Base-by-base conservation (phyloP, 208 protist species). In the Herpetomonas muscarum region DNA sequence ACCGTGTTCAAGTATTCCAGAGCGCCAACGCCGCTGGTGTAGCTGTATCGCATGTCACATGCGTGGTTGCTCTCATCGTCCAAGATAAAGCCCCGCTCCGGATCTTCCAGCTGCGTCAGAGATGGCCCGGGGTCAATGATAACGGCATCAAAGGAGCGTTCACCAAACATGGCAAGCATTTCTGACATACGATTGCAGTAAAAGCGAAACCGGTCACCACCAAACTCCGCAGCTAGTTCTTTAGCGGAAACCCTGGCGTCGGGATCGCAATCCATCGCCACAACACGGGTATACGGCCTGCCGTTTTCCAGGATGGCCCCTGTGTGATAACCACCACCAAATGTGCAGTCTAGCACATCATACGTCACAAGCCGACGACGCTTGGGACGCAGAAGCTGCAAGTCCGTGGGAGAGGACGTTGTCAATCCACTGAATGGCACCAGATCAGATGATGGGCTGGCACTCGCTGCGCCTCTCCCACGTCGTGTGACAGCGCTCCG, bases 341-440 rank as follows among this genome's bases (percentile, higher is more conserved):
- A 81, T 0, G 88, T 92, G 66, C 88, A 95, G 56, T 95, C 88
- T 19, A 95, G 66, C 0, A 95, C 85, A 46, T 95, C 85, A 52
- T 90, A 95, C 13, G 75, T 70, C 2, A 92, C 72, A 7, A 92
- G 58, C 2, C 87, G 66, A 31, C 81, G 70, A 10, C 53, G 66
- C 56, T 80, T 83, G 6, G 45, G 26, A 21, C 55, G 21, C 4
- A 55, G 31, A 32, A 19, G 42, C n/a, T n/a, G n/a, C n/a, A 36
- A 15, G 10, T 50, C 7, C 26, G 21, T 15, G 26, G n/a, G 3
- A 28, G 19, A 50, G 13, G 5, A 34, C 13, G 32, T 50, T n/a
- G n/a, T n/a, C n/a, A n/a, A n/a, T n/a, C n/a, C n/a, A n/a, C n/a
- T n/a, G n/a, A n/a, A n/a, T n/a, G 19, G 48, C 37, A 36, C 19